Evolutionary conservation across 345 rosid genomes (phyloP), one percentile per base, ranked within the genome.

Genomic region (Rhodomyrtus tomentosa): DNA sequence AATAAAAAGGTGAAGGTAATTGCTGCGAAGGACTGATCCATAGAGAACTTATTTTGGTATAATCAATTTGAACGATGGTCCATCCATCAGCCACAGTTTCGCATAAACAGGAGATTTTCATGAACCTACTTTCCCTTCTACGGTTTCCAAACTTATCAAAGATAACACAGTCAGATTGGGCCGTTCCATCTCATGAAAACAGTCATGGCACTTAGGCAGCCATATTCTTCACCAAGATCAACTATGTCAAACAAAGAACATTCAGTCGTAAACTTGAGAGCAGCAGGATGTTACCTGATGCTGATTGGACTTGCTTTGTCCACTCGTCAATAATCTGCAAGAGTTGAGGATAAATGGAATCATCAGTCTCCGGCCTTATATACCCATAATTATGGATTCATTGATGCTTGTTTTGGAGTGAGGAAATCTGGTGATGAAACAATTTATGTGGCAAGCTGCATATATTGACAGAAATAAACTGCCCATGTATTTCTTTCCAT

Each of bases 301-400:
- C 91, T 40, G 97, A 85, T 88, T 93, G 90, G 87, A 96, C 93
- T 90, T 93, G 98, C 86, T 38, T 85, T 32, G 94, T 93, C 99
- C 99, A 95, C 85, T 96, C 98, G 74, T 96, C 94, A 80, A 93
- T 91, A 50, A 94, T 86, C 99, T 96, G 92, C 88, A 83, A 7
- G 56, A 85, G 80, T 76, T 3, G 82, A 80, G 84, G 32, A 54
- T 20, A 48, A 18, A 55, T 84, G 21, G 25, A 50, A 83, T 87
- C 56, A 79, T 18, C 38, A 80, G 86, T 84, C 29, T 83, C 45
- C 11, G 4, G 8, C 58, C 54, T 79, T 42, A 9, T 29, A 21
- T 24, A n/a, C 40, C 49, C 36, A 36, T 72, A 29, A 0, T 52
- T 42, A 29, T 24, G 49, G 52, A 82, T 38, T 24, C 53, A 20